phyloP scores from a whole-genome alignment of 768 basidiomycete genomes.

The Mycena olivaceomarginata region DNA sequence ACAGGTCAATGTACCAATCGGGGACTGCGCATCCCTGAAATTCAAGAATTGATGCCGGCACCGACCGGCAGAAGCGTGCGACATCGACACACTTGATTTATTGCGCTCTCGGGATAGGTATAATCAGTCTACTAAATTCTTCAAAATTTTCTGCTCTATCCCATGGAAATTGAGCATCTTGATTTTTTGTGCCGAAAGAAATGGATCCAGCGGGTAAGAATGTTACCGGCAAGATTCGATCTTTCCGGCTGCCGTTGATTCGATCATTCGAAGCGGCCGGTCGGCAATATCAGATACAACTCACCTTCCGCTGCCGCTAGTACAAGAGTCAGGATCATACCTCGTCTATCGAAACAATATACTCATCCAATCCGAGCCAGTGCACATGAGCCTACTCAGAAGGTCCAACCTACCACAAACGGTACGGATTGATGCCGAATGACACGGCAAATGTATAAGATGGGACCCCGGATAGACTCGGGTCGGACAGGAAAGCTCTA shows the following conservation, averaged over 20 bases:
- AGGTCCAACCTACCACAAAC: no score
- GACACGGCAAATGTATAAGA: no score
- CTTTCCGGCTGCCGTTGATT: conserved; percentile 2
- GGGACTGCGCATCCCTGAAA: no score
- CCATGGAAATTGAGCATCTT: background rate
- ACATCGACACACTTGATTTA: conserved; percentile 8
- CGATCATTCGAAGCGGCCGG: background rate
- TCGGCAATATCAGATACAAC: conserved; percentile 1
- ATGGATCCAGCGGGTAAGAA: background rate
- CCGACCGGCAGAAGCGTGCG: conserved; percentile 4
- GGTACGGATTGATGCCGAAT: no score
- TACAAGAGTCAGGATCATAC: conserved; percentile 2
- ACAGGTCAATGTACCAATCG: no score
- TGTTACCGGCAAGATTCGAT: conserved; percentile 1
- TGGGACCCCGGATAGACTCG: no score
- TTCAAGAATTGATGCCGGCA: background rate
- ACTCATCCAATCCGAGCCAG: background rate
- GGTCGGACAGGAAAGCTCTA: no score
- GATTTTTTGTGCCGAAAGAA: background rate
- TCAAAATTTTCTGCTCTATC: background rate
- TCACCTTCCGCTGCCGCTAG: background rate
- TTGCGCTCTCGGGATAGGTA: background rate
- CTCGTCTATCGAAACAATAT: conserved; percentile 1
- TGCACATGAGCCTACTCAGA: background rate
- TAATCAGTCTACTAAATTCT: background rate